phyloP scores from a whole-genome alignment of 2,329 filamentous ascomycete genomes.

The Arthroderma uncinatum region DNA sequence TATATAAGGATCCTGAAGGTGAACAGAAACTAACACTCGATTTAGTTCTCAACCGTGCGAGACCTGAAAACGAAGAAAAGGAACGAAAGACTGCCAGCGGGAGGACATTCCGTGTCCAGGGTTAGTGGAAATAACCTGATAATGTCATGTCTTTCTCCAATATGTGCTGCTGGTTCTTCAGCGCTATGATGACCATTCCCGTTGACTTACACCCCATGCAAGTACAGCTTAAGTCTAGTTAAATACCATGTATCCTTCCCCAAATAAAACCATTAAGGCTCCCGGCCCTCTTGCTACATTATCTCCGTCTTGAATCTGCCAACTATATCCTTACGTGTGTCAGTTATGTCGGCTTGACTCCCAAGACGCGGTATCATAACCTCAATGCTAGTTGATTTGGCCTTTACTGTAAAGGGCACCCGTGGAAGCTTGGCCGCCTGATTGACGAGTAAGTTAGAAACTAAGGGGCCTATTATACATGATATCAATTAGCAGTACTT shows the following conservation, averaged over 20 bases:
- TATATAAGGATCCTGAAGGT: not conserved
- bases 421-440: no score
- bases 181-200: not conserved
- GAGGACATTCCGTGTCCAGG: slow-evolving; percentile 68
- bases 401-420: no score
- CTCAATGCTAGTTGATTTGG: no score
- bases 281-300: not conserved
- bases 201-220: not conserved
- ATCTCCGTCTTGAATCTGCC: no score
- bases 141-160: not conserved
- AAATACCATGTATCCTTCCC: not conserved
- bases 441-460: no score
- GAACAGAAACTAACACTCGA: not conserved
- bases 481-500: no score
- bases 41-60: slow-evolving; percentile 82
- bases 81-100: slow-evolving; percentile 97
- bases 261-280: not conserved
- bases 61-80: slow-evolving; percentile 92
- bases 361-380: no score
- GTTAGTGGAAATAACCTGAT: slow-evolving; percentile 18
- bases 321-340: no score
- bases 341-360: no score
- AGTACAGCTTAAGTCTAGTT: not conserved
- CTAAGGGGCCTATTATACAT: no score
- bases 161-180: not conserved